Evolutionary conservation across 2,329 filamentous ascomycete genomes (phyloP), one percentile per base, ranked within the genome.

Genomic region (Fusarium clavum): DNA sequence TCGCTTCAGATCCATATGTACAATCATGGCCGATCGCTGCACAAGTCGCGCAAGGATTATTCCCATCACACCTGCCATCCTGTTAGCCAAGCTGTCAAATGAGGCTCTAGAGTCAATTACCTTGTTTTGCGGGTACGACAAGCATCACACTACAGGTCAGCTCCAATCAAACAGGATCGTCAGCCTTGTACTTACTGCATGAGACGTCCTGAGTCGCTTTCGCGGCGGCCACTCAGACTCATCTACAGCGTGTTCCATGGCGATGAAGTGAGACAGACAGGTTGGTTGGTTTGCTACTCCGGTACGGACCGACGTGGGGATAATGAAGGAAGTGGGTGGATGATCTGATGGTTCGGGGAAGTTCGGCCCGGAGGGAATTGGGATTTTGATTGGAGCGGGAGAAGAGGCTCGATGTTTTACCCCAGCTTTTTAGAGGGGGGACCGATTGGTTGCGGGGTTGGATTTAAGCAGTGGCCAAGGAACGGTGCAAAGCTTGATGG

Each of bases 41-140:
- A 60, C 81, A 83, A 7, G 79, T 77, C 2, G 79, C 76, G 69
- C 84, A 86, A 29, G 84, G 84, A 46, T 79, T 79, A 46, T 81
- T 80, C 16, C 84, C 84, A 70, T 86, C 83, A 60, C 84, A 86
- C 77, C 83, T 85, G 58, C 32, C 11, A 4, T 14, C 18, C 18
- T 11, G 55, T 73, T 25, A 75, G 63, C 30, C 27, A 43, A 30
- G 40, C 30, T 41, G 48, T 27, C 34, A 18, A 30, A 14, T 43
- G 45, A 49, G 32, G 38, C 20, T 44, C 45, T 41, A 44, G 60
- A n/a, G 38, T 57, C 45, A 22, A n/a, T 38, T 63, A 83, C 83
- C 83, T 80, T 58, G 84, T 84, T 76, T 85, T 85, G 57, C 82
- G 79, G 54, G 79, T 77, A 60, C 84, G 79, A 73, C 84, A 86